These are phyloP conservation scores for Saksenaea oblongispora DNA, from an alignment of 371 early-diverging fungal genomes.

Conservation along the genomic window DNA sequence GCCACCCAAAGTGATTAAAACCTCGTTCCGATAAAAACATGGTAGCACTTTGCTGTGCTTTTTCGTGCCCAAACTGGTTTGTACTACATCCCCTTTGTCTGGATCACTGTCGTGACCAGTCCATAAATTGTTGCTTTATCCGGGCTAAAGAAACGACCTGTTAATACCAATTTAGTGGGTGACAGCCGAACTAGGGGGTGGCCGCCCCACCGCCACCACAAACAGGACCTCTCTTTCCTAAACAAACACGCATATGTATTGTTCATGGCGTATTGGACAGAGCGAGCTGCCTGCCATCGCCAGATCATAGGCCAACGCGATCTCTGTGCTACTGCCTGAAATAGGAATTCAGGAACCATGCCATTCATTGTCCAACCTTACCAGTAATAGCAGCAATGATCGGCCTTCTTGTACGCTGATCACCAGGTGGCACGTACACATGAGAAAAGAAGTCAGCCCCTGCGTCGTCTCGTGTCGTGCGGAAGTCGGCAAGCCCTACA, in stretches of 20 bases:
- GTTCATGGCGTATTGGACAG: conserved; percentile 29
- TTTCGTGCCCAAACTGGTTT: conserved; percentile 36
- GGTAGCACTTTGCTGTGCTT: conserved; percentile 47
- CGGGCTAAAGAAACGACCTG: conserved; percentile 47
- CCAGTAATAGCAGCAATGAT: conserved; percentile 58
- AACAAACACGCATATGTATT: not conserved
- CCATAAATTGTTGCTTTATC: conserved; percentile 46
- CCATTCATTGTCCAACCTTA: not conserved
- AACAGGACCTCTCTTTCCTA: conserved; percentile 49
- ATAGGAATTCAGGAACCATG: not conserved
- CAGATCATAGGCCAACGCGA: conserved; percentile 44
- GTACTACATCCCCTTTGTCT: conserved; percentile 32
- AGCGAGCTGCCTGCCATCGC: conserved; percentile 46
- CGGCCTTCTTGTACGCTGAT: conserved; percentile 36
- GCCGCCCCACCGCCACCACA: conserved; percentile 49
- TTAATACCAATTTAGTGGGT: conserved; percentile 51
- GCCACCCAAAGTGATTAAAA: conserved; percentile 41
- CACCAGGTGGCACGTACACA: conserved; percentile 29
- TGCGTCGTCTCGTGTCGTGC: conserved; percentile 13
- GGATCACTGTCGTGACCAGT: conserved; percentile 47
- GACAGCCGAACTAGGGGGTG: conserved; percentile 40
- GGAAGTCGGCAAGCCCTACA: conserved; percentile 45
- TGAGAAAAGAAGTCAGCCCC: not conserved
- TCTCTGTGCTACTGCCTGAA: conserved; percentile 51
- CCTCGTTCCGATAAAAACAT: conserved; percentile 47